Evolutionary conservation across 2,329 filamentous ascomycete species (phyloP).

Genomic region (Thermochaetoides dissita): DNA sequence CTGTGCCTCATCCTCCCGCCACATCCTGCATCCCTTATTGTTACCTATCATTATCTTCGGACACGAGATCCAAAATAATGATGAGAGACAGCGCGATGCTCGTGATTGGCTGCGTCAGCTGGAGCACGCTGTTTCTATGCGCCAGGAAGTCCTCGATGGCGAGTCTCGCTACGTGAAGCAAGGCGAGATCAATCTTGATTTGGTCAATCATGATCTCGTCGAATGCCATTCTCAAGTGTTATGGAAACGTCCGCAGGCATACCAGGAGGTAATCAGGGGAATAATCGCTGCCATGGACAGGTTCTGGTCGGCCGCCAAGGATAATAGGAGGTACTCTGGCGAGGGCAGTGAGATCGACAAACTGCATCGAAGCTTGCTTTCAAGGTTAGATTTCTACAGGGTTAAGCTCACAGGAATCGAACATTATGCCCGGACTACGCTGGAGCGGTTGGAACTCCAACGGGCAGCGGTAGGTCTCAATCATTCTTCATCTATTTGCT

Average conservation of each 20-base stretch:
- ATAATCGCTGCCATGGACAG: slow-evolving; percentile 33
- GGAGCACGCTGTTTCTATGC: slow-evolving; percentile 47
- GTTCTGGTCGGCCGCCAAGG: slow-evolving; percentile 22
- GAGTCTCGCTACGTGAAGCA: slow-evolving; percentile 37
- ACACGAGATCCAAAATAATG: slow-evolving; percentile 43
- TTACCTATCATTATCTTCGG: slow-evolving; percentile 45
- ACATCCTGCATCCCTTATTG: slow-evolving; percentile 44
- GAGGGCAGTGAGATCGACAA: slow-evolving; percentile 24
- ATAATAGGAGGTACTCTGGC: slow-evolving; percentile 14
- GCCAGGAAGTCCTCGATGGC: slow-evolving; percentile 42
- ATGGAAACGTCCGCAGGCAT: slow-evolving; percentile 50
- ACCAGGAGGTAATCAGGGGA: slow-evolving; percentile 36
- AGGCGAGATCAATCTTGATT: slow-evolving; percentile 41
- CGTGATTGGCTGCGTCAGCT: slow-evolving; percentile 47
- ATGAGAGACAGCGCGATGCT: slow-evolving; percentile 48
- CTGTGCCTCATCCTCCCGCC: slow-evolving; percentile 23
- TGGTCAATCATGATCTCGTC: slow-evolving; percentile 46
- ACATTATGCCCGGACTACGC: slow-evolving; percentile 48
- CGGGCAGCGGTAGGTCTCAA: slow-evolving; percentile 38
- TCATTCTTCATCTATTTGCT: too few species aligned
- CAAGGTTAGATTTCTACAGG: slow-evolving; percentile 44
- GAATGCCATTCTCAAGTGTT: slow-evolving; percentile 49
- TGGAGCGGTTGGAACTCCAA: slow-evolving; percentile 47
- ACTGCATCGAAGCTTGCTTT: slow-evolving; percentile 38
- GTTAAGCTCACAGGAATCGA: slow-evolving; percentile 48